Evolutionary conservation across 495 filamentous ascomycete genomes (phyloP).

Genomic region (Delitschia confertaspora): DNA sequence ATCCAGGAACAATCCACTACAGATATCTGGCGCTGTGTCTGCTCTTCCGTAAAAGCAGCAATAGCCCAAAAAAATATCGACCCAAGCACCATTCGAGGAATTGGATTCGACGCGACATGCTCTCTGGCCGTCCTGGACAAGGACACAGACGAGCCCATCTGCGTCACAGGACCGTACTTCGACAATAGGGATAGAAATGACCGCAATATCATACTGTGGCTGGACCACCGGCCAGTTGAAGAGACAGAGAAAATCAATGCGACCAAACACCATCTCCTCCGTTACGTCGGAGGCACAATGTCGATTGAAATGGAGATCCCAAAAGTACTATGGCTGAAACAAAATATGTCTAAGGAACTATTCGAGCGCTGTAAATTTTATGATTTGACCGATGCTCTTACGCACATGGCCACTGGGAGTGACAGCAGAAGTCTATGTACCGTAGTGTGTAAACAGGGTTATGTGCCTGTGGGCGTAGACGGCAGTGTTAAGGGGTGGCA

Average conservation of each 20-base stretch:
- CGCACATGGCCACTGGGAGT: constrained; percentile 88
- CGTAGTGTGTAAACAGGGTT: constrained; percentile 92
- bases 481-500: constrained; percentile 98
- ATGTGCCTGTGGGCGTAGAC: constrained; percentile 88
- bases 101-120: constrained; percentile 96
- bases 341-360: constrained; percentile 87
- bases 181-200: constrained; percentile 60
- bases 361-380: constrained; percentile 94
- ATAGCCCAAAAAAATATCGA: constrained; percentile 71
- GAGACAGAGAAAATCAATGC: constrained; percentile 88
- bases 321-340: constrained; percentile 95
- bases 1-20: constrained; percentile 92
- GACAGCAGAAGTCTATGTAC: constrained; percentile 90
- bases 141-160: constrained; percentile 81
- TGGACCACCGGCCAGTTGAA: constrained; percentile 81
- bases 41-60: constrained; percentile 66
- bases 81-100: constrained; percentile 62
- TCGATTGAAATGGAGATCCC: constrained; percentile 98
- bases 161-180: constrained; percentile 81
- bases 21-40: constrained; percentile 92
- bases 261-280: constrained; percentile 83
- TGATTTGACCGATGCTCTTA: constrained; percentile 86
- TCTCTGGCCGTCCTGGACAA: constrained; percentile 82
- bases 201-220: constrained; percentile 85
- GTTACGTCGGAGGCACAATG: constrained; percentile 95